These are phyloP conservation scores for Aureobasidium namibiae DNA, from an alignment of 2,329 filamentous ascomycete genomes.

Conservation along the genomic window DNA sequence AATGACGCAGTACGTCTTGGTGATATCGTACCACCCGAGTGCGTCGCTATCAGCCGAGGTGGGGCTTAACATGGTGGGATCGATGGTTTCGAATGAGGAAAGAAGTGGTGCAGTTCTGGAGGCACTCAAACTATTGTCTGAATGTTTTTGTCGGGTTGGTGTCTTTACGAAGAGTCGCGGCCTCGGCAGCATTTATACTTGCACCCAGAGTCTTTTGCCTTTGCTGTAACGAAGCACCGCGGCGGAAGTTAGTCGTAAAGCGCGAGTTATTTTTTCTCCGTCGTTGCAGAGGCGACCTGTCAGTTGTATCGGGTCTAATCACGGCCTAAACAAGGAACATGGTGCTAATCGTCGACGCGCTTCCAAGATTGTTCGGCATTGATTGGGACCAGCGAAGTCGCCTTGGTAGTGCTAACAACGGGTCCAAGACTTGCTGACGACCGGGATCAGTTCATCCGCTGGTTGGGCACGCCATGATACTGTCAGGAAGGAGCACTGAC, in stretches of 20 bases:
- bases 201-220: background rate
- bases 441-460: background rate
- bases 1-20: constrained; percentile 9
- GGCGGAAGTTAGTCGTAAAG: background rate
- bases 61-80: background rate
- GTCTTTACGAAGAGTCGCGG: background rate
- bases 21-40: background rate
- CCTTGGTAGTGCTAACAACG: constrained; percentile 4
- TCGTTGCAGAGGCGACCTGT: constrained; percentile 1
- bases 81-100: background rate
- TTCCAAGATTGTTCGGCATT: background rate
- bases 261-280: background rate
- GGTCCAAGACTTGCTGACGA: background rate
- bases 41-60: background rate
- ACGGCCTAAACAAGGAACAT: background rate
- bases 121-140: background rate
- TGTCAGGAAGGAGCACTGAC: background rate
- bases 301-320: background rate
- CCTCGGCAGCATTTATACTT: background rate
- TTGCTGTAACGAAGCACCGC: constrained; percentile 4
- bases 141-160: too few relatives aligned
- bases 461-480: background rate
- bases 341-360: background rate
- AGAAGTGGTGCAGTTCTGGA: background rate
- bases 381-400: constrained; percentile 10